A percentile compares a stretch with the other conserved stretches of the same genome.
These are phyloP conservation scores for Trichoderma atroviride DNA, from an alignment of 2,329 filamentous ascomycete genomes.

Conservation along the genomic window DNA sequence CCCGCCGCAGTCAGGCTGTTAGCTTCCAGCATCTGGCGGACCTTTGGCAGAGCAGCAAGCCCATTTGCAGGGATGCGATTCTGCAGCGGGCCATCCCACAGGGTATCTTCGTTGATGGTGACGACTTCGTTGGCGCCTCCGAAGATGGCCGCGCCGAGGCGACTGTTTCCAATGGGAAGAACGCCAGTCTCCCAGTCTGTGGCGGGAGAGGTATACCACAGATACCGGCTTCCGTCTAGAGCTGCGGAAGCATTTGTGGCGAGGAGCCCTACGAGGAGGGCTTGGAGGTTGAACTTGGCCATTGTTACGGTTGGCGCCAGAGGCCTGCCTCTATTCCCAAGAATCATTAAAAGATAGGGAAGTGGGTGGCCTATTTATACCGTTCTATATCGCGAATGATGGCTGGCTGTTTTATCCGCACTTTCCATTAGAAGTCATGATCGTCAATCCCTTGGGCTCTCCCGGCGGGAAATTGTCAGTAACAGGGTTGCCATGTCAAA, in stretches of 20 bases:
- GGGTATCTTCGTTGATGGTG: constrained; percentile 48
- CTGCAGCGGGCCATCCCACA: constrained; percentile 44
- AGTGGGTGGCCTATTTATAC: constrained; percentile 2
- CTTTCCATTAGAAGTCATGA: neutral
- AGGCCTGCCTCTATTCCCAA: neutral
- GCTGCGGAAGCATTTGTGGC: constrained; percentile 7
- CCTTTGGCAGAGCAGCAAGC: constrained; percentile 36
- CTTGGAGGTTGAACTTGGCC: constrained; percentile 18
- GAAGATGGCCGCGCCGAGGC: constrained; percentile 44
- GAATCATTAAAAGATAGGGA: neutral
- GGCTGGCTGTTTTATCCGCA: neutral
- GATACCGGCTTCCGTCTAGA: constrained; percentile 27
- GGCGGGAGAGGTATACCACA: constrained; percentile 30
- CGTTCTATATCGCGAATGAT: neutral
- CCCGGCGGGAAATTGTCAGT: constrained; percentile 11
- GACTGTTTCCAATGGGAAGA: constrained; percentile 50
- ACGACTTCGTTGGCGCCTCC: constrained; percentile 45
- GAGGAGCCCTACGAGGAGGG: neutral
- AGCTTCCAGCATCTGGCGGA: constrained; percentile 42
- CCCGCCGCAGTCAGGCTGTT: constrained; percentile 44
- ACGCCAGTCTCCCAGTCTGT: constrained; percentile 35
- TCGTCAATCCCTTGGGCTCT: neutral
- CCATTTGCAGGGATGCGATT: constrained; percentile 44
- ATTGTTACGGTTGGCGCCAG: neutral
- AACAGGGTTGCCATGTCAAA: neutral